These are phyloP conservation scores for Przewalskia tangutica DNA, from an alignment of 257 asterid species.

Conservation along the genomic window DNA sequence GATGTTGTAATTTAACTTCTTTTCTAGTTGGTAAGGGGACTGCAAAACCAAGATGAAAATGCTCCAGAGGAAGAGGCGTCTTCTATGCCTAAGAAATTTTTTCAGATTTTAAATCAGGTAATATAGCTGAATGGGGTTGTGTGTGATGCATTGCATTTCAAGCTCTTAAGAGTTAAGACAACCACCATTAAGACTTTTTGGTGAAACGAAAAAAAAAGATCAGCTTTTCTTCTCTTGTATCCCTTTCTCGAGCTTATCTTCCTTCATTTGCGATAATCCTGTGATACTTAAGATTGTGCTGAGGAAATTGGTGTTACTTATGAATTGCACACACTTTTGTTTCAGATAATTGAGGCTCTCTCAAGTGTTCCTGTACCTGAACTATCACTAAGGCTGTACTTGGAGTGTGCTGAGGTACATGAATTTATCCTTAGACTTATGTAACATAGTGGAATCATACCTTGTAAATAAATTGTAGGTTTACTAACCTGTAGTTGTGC, in stretches of 20 bases:
- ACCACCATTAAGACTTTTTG: background rate
- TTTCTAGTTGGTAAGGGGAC: slow-evolving; percentile 72
- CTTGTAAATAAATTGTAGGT: background rate
- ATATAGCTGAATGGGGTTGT: slow-evolving; percentile 2
- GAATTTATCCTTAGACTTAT: slow-evolving; percentile 2
- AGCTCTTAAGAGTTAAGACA: background rate
- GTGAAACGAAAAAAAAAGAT: background rate
- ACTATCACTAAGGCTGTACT: slow-evolving; percentile 71
- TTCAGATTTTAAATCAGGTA: slow-evolving; percentile 82
- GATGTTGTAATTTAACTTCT: slow-evolving; percentile 6
- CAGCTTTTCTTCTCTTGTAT: background rate
- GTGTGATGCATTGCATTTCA: background rate
- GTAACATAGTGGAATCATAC: background rate
- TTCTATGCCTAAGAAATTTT: slow-evolving; percentile 69
- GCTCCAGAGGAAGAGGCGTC: slow-evolving; percentile 55
- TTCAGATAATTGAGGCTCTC: slow-evolving; percentile 76
- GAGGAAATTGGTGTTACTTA: background rate
- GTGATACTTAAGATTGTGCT: background rate
- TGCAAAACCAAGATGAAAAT: slow-evolving; percentile 61
- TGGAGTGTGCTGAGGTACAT: slow-evolving; percentile 96
- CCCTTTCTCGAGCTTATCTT: background rate
- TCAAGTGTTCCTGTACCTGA: slow-evolving; percentile 82
- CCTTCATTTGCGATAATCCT: background rate
- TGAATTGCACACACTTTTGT: slow-evolving; percentile 11
- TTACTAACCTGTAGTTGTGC: slow-evolving; percentile 15